A percentile compares a stretch with the other conserved stretches of the same genome.
Conservation (phyloP, 2,329 filamentous ascomycete genomes). For the Cordyceps fumosorosea region DNA sequence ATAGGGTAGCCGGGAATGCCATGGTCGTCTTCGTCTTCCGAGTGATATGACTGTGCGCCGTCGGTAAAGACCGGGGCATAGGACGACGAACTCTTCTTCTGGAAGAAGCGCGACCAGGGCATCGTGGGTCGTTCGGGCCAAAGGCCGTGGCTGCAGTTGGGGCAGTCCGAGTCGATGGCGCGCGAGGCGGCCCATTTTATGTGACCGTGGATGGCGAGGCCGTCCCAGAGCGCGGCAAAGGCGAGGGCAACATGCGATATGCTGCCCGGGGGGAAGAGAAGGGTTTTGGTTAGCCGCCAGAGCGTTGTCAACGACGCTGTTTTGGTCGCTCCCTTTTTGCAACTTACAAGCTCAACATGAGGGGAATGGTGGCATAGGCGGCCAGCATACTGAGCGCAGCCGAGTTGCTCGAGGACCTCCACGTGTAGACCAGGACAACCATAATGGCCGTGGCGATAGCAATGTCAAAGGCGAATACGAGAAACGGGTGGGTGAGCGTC, state of each 20-base stretch:
- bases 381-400: slow-evolving; percentile 33
- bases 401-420: slow-evolving; percentile 24
- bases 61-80: slow-evolving; percentile 11
- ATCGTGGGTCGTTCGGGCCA: slow-evolving; percentile 31
- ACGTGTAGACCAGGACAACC: slow-evolving; percentile 35
- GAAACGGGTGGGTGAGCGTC: slow-evolving; percentile 24
- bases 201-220: slow-evolving; percentile 32
- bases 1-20: not conserved
- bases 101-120: slow-evolving; percentile 26
- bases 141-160: slow-evolving; percentile 32
- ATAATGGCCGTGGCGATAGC: slow-evolving; percentile 30
- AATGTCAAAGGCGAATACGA: slow-evolving; percentile 32
- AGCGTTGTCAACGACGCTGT: not conserved
- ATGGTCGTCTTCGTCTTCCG: not conserved
- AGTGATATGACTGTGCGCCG: slow-evolving; percentile 12
- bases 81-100: not conserved
- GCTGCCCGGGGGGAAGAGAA: slow-evolving; percentile 21
- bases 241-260: slow-evolving; percentile 32
- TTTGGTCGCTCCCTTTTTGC: not conserved
- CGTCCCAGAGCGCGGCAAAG: slow-evolving; percentile 32
- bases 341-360: slow-evolving; percentile 35
- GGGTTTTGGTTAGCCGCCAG: not conserved
- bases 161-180: slow-evolving; percentile 32
- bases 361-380: slow-evolving; percentile 36
- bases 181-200: slow-evolving; percentile 34